These are phyloP conservation scores for Apiosordaria backusii DNA, from an alignment of 495 filamentous ascomycete genomes.

Conservation along the genomic window DNA sequence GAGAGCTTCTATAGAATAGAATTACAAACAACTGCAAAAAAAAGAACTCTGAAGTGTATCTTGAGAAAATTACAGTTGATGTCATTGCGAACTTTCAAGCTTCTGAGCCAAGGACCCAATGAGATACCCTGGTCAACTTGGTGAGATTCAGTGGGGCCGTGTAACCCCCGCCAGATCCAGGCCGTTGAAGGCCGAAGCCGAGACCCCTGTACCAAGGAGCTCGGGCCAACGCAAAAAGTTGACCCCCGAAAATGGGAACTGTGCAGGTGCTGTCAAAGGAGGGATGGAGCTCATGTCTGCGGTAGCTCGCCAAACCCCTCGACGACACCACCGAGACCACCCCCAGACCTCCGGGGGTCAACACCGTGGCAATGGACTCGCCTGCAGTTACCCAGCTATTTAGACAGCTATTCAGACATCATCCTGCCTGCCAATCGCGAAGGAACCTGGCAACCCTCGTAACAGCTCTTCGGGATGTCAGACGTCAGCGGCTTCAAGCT, in stretches of 20 bases:
- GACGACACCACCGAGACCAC: conserved; percentile 1
- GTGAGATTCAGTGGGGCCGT: background rate
- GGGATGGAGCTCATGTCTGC: conserved; percentile 8
- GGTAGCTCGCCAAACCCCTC: background rate
- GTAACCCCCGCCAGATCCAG: background rate
- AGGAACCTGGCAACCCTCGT: conserved; percentile 45
- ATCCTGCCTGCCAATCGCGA: conserved; percentile 61
- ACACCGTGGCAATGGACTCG: conserved; percentile 67
- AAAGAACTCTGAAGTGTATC: too few relatives aligned
- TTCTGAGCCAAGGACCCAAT: background rate
- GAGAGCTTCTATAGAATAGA: background rate
- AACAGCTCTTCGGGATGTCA: conserved; percentile 39
- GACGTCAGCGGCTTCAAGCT: conserved; percentile 17
- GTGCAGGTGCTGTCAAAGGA: background rate
- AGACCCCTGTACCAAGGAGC: conserved; percentile 19
- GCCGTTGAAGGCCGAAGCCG: background rate
- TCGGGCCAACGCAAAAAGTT: conserved; percentile 30
- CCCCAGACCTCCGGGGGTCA: background rate
- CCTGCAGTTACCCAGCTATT: conserved; percentile 74
- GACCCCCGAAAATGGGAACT: conserved; percentile 1
- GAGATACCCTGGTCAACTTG: background rate
- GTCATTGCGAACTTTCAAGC: background rate
- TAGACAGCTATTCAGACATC: conserved; percentile 75
- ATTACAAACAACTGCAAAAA: background rate
- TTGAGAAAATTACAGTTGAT: background rate